phyloP scores from a whole-genome alignment of 2,329 filamentous ascomycete genomes.

The Verticillium albo-atrum region DNA sequence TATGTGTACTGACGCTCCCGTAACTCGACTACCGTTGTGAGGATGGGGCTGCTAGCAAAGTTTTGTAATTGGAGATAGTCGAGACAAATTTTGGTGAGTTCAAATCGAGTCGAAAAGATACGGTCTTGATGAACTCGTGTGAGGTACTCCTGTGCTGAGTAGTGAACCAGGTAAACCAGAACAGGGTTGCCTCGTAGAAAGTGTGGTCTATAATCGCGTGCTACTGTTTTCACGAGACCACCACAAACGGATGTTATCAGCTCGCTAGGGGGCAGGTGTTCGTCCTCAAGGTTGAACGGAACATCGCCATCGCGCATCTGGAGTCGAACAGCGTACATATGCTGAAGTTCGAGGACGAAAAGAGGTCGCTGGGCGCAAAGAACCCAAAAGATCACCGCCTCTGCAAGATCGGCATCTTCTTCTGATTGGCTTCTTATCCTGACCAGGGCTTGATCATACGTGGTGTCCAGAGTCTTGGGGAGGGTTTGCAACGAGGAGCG shows the following conservation, averaged over 20 bases:
- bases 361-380: not conserved
- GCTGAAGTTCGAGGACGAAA: not conserved
- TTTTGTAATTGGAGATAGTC: too few species aligned
- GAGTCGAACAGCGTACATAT: conserved; percentile 1
- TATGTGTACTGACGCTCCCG: too few species aligned
- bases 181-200: too few species aligned
- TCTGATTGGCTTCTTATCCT: not conserved
- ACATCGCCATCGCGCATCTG: not conserved
- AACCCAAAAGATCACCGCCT: not conserved
- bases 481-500: not conserved
- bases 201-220: too few species aligned
- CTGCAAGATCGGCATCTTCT: conserved; percentile 1
- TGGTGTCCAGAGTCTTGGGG: conserved; percentile 2
- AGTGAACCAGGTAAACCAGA: too few species aligned
- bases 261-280: not conserved
- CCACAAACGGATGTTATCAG: not conserved
- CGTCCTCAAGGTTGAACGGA: not conserved
- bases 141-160: too few species aligned
- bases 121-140: too few species aligned
- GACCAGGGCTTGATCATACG: conserved; percentile 1
- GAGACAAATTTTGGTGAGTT: too few species aligned
- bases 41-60: too few species aligned
- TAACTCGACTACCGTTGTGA: too few species aligned
- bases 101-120: too few species aligned
- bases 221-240: not conserved